A percentile compares a stretch with the other conserved stretches of the same genome.
These are phyloP conservation scores for Aureobasidium mangrovei DNA, from an alignment of 2,329 filamentous ascomycete species.

Conservation along the genomic window DNA sequence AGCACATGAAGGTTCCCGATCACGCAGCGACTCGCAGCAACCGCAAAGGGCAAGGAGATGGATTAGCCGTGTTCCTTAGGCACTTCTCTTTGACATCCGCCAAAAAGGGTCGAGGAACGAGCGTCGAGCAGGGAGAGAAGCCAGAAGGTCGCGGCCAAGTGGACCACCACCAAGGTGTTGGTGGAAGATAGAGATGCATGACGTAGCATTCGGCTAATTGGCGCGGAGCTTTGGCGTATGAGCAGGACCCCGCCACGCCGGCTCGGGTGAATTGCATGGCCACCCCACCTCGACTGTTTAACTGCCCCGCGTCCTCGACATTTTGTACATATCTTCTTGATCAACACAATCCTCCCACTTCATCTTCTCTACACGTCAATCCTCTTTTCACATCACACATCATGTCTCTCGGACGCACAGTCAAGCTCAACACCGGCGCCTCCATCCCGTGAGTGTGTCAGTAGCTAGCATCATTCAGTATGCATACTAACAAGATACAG, in stretches of 20 bases:
- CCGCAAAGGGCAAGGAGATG: too few species aligned
- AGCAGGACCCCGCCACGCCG: neutral
- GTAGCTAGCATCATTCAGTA: neutral
- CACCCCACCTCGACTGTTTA: too few species aligned
- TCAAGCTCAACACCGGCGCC: conserved; percentile 29
- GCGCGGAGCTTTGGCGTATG: neutral
- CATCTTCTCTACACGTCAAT: neutral
- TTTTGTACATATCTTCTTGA: neutral
- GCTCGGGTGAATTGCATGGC: too few species aligned
- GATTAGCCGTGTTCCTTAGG: too few species aligned
- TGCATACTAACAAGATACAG: conserved; percentile 7
- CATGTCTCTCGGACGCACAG: conserved; percentile 13
- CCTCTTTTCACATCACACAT: neutral
- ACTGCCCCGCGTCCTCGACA: too few species aligned
- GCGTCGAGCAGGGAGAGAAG: too few species aligned
- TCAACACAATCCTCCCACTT: neutral
- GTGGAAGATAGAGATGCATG: neutral
- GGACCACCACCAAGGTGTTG: too few species aligned
- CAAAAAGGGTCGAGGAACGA: too few species aligned
- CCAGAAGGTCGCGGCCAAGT: too few species aligned
- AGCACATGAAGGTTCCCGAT: too few species aligned
- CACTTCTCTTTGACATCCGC: too few species aligned
- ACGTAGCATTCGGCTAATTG: neutral
- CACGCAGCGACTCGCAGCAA: too few species aligned
- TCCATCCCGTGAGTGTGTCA: conserved; percentile 24